These are phyloP conservation scores for Clavulina sp. DNA, from an alignment of 768 basidiomycete species.

Conservation along the genomic window DNA sequence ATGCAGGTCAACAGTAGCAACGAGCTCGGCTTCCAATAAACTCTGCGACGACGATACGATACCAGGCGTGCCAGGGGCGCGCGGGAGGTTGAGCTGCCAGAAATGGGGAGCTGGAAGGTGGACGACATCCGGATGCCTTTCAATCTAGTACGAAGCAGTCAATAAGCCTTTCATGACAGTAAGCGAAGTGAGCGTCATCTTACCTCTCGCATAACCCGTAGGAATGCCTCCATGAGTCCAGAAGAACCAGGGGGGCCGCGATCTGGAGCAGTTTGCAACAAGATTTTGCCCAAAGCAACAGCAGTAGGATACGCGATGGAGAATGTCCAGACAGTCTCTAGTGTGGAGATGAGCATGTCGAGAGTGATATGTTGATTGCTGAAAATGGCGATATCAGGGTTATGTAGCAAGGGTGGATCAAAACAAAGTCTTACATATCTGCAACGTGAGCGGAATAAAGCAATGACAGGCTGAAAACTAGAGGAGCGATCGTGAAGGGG, in stretches of 20 bases:
- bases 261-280: constrained; percentile 77
- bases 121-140: constrained; percentile 65
- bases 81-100: constrained; percentile 56
- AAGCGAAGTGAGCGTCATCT: constrained; percentile 12
- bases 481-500: constrained; percentile 9
- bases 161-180: not conserved
- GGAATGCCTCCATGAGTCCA: constrained; percentile 65
- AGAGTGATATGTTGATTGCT: constrained; percentile 43
- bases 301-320: constrained; percentile 73
- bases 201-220: constrained; percentile 69
- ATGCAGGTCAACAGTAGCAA: constrained; percentile 69
- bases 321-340: constrained; percentile 64
- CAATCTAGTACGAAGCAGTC: constrained; percentile 31
- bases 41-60: not conserved
- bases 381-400: not conserved
- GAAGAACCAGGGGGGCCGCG: constrained; percentile 28
- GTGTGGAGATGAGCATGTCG: constrained; percentile 72
- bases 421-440: constrained; percentile 1
- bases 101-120: constrained; percentile 76
- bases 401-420: not conserved
- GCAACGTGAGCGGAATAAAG: constrained; percentile 3
- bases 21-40: constrained; percentile 7
- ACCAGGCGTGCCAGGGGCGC: constrained; percentile 3
- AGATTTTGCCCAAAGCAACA: constrained; percentile 62
- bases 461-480: constrained; percentile 4